These are phyloP conservation scores for Podaxis sp. DNA, from an alignment of 768 basidiomycete species.

Conservation along the genomic window DNA sequence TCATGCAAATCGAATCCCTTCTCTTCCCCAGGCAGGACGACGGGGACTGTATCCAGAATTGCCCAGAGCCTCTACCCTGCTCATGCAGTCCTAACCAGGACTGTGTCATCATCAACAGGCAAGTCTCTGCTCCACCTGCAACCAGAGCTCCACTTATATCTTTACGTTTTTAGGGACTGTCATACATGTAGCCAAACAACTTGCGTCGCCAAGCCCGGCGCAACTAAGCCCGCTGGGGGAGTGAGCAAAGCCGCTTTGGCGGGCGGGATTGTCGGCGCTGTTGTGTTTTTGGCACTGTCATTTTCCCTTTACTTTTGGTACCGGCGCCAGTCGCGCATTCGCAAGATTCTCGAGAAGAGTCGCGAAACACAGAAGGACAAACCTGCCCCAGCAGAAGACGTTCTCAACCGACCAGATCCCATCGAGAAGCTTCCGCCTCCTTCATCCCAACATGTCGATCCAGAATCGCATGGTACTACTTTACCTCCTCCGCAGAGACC, in stretches of 20 bases:
- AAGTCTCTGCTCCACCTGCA: constrained; percentile 16
- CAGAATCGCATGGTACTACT: constrained; percentile 8
- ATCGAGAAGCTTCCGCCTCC: constrained; percentile 51
- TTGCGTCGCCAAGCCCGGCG: constrained; percentile 38
- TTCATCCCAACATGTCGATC: constrained; percentile 19
- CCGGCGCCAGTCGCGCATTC: constrained; percentile 49
- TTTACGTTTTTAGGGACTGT: constrained; percentile 47
- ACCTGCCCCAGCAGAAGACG: constrained; percentile 71
- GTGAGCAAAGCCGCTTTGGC: constrained; percentile 69
- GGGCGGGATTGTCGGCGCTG: constrained; percentile 62
- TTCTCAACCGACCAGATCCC: constrained; percentile 81
- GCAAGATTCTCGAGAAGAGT: constrained; percentile 26
- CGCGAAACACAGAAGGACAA: constrained; percentile 50
- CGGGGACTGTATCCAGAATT: constrained; percentile 39
- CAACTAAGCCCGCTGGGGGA: constrained; percentile 28
- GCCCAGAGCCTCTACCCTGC: constrained; percentile 48
- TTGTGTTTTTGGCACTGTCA: constrained; percentile 54
- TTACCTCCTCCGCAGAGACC: constrained; percentile 21
- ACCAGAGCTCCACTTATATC: constrained; percentile 1
- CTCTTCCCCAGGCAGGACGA: constrained; percentile 33
- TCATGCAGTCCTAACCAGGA: constrained; percentile 48
- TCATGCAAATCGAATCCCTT: constrained; percentile 22
- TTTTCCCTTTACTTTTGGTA: constrained; percentile 57
- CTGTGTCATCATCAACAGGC: constrained; percentile 63
- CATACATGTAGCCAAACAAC: constrained; percentile 44